phyloP scores from a whole-genome alignment of 768 basidiomycete species.

The Suillus paluster region DNA sequence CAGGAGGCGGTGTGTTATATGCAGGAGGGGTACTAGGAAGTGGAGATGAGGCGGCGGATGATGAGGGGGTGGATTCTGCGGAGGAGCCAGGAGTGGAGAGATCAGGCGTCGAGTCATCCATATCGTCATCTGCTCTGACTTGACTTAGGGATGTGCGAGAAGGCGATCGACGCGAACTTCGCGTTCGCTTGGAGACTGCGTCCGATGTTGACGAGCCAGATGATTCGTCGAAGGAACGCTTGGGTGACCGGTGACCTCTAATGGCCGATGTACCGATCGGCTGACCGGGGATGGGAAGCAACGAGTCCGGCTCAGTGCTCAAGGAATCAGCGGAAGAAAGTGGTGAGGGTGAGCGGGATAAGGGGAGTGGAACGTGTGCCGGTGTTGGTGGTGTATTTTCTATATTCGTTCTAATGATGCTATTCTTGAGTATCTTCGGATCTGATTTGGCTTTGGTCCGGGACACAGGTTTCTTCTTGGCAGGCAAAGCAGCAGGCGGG shows the following conservation, averaged over 20 bases:
- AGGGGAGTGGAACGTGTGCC: constrained; percentile 41
- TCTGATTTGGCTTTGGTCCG: constrained; percentile 32
- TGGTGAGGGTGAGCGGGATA: constrained; percentile 44
- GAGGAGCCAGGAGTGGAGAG: constrained; percentile 45
- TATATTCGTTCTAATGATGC: constrained; percentile 24
- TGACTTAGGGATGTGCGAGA: constrained; percentile 15
- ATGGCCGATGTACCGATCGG: constrained; percentile 21
- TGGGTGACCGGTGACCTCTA: constrained; percentile 53
- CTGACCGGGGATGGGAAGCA: constrained; percentile 29
- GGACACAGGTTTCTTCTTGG: constrained; percentile 40
- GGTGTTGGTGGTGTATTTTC: constrained; percentile 32
- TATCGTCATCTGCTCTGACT: constrained; percentile 33
- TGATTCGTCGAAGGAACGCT: constrained; percentile 64
- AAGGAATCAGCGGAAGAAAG: constrained; percentile 30
- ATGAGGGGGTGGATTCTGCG: constrained; percentile 31
- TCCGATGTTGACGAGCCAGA: constrained; percentile 46
- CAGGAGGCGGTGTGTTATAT: constrained; percentile 27
- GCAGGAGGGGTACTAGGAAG: constrained; percentile 38
- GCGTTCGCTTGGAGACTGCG: constrained; percentile 40
- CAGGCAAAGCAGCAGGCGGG: constrained; percentile 33
- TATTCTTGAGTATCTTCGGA: constrained; percentile 26
- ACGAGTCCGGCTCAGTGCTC: constrained; percentile 31
- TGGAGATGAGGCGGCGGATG: constrained; percentile 39
- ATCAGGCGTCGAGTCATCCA: constrained; percentile 43
- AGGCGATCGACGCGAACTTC: constrained; percentile 31